phyloP scores from a whole-genome alignment of 129 eudicot species.

The Ambrosia artemisiifolia region DNA sequence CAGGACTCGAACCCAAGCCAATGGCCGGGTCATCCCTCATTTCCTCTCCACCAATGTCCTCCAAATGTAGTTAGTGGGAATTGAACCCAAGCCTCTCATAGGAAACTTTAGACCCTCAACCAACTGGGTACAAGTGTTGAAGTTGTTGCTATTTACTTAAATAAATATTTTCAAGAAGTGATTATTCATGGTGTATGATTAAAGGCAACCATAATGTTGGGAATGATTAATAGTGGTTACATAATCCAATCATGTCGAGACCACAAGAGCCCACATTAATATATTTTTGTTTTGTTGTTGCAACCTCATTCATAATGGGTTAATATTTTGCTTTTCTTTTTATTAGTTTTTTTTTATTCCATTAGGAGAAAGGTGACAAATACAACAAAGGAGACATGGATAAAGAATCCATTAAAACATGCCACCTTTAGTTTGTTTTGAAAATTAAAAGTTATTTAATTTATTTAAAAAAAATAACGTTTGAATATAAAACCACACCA shows the following conservation, averaged over 20 bases:
- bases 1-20: too few relatives aligned
- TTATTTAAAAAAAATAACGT: not conserved
- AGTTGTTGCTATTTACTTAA: not conserved
- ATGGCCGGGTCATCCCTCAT: too few relatives aligned
- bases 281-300: constrained; percentile 35
- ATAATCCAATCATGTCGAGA: constrained; percentile 28
- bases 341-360: not conserved
- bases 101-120: too few relatives aligned
- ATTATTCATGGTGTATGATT: constrained; percentile 24
- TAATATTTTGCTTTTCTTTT: not conserved
- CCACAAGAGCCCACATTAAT: constrained; percentile 32
- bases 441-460: not conserved
- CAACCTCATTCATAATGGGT: constrained; percentile 24
- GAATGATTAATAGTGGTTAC: constrained; percentile 27
- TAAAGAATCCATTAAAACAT: constrained; percentile 10
- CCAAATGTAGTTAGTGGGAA: too few relatives aligned
- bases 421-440: constrained; percentile 7
- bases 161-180: constrained; percentile 1
- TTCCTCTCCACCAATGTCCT: too few relatives aligned
- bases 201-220: constrained; percentile 16
- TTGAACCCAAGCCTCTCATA: too few relatives aligned
- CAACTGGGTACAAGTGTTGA: too few relatives aligned
- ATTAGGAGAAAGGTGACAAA: constrained; percentile 27
- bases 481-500: not conserved
- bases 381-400: constrained; percentile 10